Evolutionary conservation across 352 stramenopile species (phyloP).

Genomic region (Globisporangium acanthophoron): DNA sequence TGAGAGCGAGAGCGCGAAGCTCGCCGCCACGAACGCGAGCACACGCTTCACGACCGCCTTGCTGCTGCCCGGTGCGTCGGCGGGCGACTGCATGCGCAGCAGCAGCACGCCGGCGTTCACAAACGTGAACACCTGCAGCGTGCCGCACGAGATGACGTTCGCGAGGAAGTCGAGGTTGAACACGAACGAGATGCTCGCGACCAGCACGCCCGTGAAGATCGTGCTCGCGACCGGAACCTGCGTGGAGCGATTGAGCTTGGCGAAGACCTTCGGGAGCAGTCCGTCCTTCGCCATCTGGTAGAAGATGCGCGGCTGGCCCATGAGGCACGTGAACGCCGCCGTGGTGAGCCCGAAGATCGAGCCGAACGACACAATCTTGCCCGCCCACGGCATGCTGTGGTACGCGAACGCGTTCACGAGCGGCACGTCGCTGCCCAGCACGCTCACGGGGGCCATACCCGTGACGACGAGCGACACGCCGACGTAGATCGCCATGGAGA

Average conservation of each 20-base stretch:
- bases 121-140: conserved; percentile 91
- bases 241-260: conserved; percentile 50
- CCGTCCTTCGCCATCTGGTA: conserved; percentile 90
- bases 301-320: conserved; percentile 91
- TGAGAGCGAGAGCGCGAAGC: conserved; percentile 58
- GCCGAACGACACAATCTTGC: conserved; percentile 85
- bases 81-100: conserved; percentile 53
- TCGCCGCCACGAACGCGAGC: conserved; percentile 49
- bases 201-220: conserved; percentile 84
- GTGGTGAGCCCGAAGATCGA: conserved; percentile 92
- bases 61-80: conserved; percentile 3
- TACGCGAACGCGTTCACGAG: conserved; percentile 84
- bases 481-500: conserved; percentile 90
- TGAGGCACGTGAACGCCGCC: conserved; percentile 87
- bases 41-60: conserved; percentile 34
- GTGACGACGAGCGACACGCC: conserved; percentile 87
- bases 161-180: conserved; percentile 90
- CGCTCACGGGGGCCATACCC: conserved; percentile 71
- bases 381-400: conserved; percentile 64
- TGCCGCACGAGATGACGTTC: conserved; percentile 91
- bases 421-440: conserved; percentile 69
- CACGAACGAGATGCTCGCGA: conserved; percentile 77
- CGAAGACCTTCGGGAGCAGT: conserved; percentile 58
- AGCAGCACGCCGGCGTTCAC: conserved; percentile 89
- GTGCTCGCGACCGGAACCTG: conserved; percentile 76